Evolutionary conservation across 805 yeast genomes (phyloP).

Genomic region (Suhomyces faveliae): DNA sequence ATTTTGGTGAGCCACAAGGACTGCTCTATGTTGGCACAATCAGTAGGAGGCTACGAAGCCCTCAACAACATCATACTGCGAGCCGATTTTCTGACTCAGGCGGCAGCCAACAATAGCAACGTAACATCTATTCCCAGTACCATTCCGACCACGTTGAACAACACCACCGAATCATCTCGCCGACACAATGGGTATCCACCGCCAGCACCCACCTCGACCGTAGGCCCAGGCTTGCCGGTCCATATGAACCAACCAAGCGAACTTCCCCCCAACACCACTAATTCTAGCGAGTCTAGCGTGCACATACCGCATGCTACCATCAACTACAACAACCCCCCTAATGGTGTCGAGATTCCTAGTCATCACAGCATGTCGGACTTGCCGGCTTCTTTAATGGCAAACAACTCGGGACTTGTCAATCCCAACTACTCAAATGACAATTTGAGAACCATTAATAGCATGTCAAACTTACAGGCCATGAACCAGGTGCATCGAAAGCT

Average conservation of each 20-base stretch:
- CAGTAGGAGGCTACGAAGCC: conserved; percentile 48
- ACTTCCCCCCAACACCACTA: conserved; percentile 4
- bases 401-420: not conserved
- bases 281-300: conserved; percentile 2
- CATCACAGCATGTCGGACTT: conserved; percentile 28
- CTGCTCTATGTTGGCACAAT: conserved; percentile 39
- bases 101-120: conserved; percentile 21
- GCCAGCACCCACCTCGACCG: conserved; percentile 4
- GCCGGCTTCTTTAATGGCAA: conserved; percentile 16
- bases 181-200: conserved; percentile 1
- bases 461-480: conserved; percentile 25
- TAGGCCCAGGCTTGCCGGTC: conserved; percentile 2
- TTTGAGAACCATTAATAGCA: conserved; percentile 26
- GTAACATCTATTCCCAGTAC: conserved; percentile 36
- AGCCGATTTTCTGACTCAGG: conserved; percentile 27
- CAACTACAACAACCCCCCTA: not conserved
- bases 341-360: conserved; percentile 10
- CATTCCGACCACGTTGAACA: conserved; percentile 37
- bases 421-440: conserved; percentile 12
- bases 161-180: not conserved
- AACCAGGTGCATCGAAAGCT: conserved; percentile 11
- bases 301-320: conserved; percentile 2
- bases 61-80: conserved; percentile 43
- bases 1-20: conserved; percentile 51
- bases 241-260: not conserved